Conservation (phyloP, 345 rosid genomes). For the Isatis tinctoria region DNA sequence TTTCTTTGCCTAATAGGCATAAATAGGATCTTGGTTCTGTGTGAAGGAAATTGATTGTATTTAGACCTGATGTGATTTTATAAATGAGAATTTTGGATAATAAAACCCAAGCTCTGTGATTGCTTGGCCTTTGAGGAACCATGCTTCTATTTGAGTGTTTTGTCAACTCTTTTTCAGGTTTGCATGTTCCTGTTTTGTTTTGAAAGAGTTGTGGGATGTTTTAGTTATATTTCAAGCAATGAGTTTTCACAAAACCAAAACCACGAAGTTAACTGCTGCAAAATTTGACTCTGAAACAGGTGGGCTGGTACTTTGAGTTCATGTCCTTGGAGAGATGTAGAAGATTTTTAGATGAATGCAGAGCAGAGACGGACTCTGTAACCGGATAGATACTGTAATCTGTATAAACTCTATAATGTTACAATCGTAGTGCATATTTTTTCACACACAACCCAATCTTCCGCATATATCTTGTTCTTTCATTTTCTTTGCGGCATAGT, state of each 20-base stretch:
- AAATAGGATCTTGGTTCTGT: constrained; percentile 4
- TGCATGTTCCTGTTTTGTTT: not conserved
- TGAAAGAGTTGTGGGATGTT: constrained; percentile 9
- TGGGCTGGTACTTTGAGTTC: constrained; percentile 16
- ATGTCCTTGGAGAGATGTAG: constrained; percentile 24
- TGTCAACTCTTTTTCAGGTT: not conserved
- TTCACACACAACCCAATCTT: constrained; percentile 21
- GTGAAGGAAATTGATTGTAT: not conserved
- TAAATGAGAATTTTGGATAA: not conserved
- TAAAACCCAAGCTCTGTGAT: not conserved
- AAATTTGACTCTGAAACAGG: constrained; percentile 8
- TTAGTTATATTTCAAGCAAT: not conserved
- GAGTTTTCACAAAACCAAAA: not conserved
- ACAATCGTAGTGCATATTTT: constrained; percentile 24
- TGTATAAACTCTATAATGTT: constrained; percentile 24
- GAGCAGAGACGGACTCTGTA: constrained; percentile 16
- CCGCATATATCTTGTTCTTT: constrained; percentile 3
- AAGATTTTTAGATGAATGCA: constrained; percentile 21
- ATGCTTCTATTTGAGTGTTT: not conserved
- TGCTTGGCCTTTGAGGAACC: not conserved
- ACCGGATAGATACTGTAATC: constrained; percentile 15
- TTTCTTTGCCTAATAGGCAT: constrained; percentile 6
- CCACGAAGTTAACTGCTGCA: not conserved
- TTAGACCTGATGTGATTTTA: not conserved
- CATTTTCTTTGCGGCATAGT: not conserved